These are phyloP conservation scores for Populus hybrid DNA, from an alignment of 441 rosid genomes.

Conservation along the genomic window DNA sequence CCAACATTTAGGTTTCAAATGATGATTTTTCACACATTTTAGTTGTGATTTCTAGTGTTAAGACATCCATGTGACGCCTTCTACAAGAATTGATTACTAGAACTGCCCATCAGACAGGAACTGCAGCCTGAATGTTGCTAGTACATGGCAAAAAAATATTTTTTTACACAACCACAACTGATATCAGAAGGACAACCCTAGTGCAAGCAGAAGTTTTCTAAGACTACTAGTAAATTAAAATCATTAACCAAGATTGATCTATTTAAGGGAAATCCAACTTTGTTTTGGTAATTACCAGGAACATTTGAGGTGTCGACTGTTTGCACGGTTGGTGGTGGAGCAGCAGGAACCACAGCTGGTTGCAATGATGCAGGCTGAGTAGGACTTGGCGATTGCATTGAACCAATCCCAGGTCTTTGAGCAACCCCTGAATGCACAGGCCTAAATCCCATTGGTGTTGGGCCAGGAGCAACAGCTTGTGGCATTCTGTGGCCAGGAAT, in stretches of 20 bases:
- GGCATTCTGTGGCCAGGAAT: conserved; percentile 58
- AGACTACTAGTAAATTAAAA: not conserved
- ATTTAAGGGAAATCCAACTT: not conserved
- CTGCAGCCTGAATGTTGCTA: not conserved
- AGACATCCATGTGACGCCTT: not conserved
- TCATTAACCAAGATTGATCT: not conserved
- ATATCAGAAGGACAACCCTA: not conserved
- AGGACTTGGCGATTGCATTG: conserved; percentile 78
- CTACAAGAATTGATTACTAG: not conserved
- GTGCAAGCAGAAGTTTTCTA: not conserved
- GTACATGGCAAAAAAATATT: not conserved
- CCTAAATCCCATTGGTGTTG: conserved; percentile 60
- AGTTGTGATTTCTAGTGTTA: not conserved
- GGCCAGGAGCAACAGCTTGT: conserved; percentile 53
- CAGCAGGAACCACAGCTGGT: conserved; percentile 60
- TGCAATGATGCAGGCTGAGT: conserved; percentile 53
- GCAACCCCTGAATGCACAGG: conserved; percentile 56
- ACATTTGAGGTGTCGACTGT: conserved; percentile 86
- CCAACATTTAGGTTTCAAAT: not conserved
- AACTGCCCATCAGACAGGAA: not conserved
- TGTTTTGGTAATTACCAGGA: conserved; percentile 53
- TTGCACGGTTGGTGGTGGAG: conserved; percentile 90
- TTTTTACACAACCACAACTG: not conserved
- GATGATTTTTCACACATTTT: not conserved
- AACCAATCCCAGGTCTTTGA: conserved; percentile 64